Evolutionary conservation across 192 early-diverging fungal genomes (phyloP).

Genomic region (Phycomyces nitens): DNA sequence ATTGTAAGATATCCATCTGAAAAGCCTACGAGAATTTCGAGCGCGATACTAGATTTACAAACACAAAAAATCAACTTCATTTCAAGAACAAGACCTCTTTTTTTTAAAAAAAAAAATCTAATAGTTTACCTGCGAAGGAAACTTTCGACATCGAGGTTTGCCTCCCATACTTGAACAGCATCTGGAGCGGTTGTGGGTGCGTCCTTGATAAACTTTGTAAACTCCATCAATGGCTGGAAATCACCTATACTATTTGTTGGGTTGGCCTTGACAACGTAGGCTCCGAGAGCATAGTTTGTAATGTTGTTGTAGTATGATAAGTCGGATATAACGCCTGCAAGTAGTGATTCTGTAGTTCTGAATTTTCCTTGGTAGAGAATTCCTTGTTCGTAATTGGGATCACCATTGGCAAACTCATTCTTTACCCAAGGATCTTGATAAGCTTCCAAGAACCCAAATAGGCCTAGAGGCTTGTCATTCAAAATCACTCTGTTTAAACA

Average conservation of each 20-base stretch:
- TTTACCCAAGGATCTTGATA: slow-evolving; percentile 6
- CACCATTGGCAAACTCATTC: slow-evolving; percentile 2
- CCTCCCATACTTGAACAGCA: slow-evolving; percentile 7
- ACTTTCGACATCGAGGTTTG: not conserved
- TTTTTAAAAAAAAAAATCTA: too few species aligned
- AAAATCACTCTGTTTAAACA: slow-evolving; percentile 4
- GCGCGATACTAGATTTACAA: slow-evolving; percentile 2
- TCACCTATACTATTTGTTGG: not conserved
- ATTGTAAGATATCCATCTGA: slow-evolving; percentile 7
- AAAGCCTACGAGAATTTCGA: slow-evolving; percentile 7
- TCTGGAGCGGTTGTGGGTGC: not conserved
- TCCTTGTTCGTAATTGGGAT: not conserved
- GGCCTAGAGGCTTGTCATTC: slow-evolving; percentile 5
- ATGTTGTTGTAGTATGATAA: not conserved
- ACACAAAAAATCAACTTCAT: not conserved
- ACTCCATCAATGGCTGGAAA: not conserved
- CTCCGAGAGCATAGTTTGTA: slow-evolving; percentile 2
- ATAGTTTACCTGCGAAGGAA: slow-evolving; percentile 14
- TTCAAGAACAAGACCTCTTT: too few species aligned
- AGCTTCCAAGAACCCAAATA: slow-evolving; percentile 6
- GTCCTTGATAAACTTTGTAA: slow-evolving; percentile 12
- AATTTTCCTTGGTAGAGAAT: slow-evolving; percentile 8
- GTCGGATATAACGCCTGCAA: slow-evolving; percentile 1
- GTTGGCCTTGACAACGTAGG: slow-evolving; percentile 6
- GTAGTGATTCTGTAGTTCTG: too few species aligned